phyloP scores from a whole-genome alignment of 2,329 filamentous ascomycete species.

The Talaromyces pinophilus region DNA sequence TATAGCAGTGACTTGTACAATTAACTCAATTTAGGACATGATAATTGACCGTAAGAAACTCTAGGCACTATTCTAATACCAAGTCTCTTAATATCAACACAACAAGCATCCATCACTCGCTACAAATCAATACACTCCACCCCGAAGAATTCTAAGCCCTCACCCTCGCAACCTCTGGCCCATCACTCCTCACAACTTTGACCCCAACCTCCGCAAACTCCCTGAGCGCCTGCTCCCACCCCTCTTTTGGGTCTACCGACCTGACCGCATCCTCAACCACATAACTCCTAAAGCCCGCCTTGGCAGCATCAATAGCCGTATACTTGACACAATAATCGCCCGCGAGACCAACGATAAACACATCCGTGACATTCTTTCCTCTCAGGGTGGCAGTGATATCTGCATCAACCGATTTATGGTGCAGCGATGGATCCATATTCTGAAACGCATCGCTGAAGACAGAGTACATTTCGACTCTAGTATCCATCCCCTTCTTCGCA shows the following conservation, averaged over 20 bases:
- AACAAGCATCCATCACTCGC: background rate
- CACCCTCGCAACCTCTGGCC: conserved; percentile 59
- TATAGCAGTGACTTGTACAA: too few species aligned
- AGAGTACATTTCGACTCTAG: conserved; percentile 86
- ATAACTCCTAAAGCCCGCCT: conserved; percentile 73
- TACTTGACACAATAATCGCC: conserved; percentile 85
- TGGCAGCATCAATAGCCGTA: conserved; percentile 75
- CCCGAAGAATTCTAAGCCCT: background rate
- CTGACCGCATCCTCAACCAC: conserved; percentile 77
- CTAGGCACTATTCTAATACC: background rate
- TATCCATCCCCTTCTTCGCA: conserved; percentile 75
- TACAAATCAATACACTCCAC: background rate
- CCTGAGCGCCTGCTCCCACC: conserved; percentile 58
- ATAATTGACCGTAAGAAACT: background rate
- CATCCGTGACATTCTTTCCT: conserved; percentile 66
- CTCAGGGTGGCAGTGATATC: conserved; percentile 63
- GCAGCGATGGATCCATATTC: conserved; percentile 41
- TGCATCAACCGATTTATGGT: conserved; percentile 48
- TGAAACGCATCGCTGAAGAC: conserved; percentile 82
- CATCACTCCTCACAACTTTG: conserved; percentile 59
- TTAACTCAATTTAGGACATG: too few species aligned
- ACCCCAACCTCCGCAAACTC: conserved; percentile 64
- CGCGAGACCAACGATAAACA: conserved; percentile 83
- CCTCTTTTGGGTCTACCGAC: conserved; percentile 63
- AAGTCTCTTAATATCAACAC: background rate